Conservation (phyloP, 805 yeast species). For the Isabelozyma rhagii region DNA sequence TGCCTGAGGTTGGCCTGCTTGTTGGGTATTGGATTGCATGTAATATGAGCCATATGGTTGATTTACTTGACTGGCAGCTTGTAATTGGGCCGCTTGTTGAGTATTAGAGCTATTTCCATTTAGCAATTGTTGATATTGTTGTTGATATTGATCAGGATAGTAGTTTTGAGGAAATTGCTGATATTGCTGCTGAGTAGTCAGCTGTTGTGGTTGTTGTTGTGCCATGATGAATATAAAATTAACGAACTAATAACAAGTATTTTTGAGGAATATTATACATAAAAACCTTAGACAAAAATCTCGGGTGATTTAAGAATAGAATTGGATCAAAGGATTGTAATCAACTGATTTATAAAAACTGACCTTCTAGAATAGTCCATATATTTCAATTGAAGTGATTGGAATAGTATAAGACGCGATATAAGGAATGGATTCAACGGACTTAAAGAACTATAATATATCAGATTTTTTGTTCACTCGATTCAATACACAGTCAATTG, state of each 20-base stretch:
- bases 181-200: constrained; percentile 12
- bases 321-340: neutral
- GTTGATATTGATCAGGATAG: constrained; percentile 12
- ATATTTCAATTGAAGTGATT: too few species aligned
- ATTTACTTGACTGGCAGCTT: constrained; percentile 1
- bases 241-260: constrained; percentile 11
- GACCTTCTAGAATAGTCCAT: too few species aligned
- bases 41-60: constrained; percentile 16
- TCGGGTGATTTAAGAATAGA: constrained; percentile 27
- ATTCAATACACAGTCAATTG: too few species aligned
- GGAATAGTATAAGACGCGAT: too few species aligned
- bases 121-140: constrained; percentile 10
- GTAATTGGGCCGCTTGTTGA: constrained; percentile 8
- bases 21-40: constrained; percentile 2
- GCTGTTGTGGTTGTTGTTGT: constrained; percentile 9
- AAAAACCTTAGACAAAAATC: neutral
- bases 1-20: neutral
- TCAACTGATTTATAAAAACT: neutral
- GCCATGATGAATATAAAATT: constrained; percentile 2
- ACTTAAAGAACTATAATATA: too few species aligned
- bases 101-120: too few species aligned
- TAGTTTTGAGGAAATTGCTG: constrained; percentile 9
- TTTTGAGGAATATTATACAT: neutral
- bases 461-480: too few species aligned
- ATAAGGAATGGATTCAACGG: too few species aligned